Conservation (phyloP, 1,284 basidiomycete genomes). For the Malassezia nana region DNA sequence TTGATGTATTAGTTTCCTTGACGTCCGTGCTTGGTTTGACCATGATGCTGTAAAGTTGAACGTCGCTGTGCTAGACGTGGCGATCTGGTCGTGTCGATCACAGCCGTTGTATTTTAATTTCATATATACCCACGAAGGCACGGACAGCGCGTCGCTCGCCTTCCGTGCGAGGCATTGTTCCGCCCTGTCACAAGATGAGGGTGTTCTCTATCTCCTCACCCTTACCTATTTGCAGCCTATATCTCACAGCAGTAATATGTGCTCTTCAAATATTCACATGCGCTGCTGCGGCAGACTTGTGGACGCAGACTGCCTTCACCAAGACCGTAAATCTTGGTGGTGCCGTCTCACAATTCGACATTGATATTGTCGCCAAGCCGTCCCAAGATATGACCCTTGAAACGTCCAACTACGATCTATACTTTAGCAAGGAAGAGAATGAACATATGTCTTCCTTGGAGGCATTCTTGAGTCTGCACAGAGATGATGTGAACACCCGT, state of each 20-base stretch:
- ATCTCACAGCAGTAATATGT: background rate
- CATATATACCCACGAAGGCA: background rate
- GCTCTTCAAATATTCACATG: background rate
- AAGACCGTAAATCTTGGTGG: constrained; percentile 34
- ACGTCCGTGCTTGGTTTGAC: background rate
- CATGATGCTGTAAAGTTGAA: background rate
- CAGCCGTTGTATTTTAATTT: constrained; percentile 5
- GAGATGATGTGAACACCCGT: background rate
- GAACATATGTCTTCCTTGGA: constrained; percentile 15
- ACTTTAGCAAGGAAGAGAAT: constrained; percentile 21
- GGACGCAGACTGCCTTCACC: constrained; percentile 10
- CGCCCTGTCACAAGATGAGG: background rate
- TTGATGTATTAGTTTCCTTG: background rate
- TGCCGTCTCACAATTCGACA: constrained; percentile 19
- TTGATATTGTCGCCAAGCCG: constrained; percentile 22
- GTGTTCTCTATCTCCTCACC: background rate
- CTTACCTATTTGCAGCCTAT: background rate
- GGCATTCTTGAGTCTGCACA: background rate
- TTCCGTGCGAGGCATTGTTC: constrained; percentile 1
- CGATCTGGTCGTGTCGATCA: background rate
- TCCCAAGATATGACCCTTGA: constrained; percentile 17
- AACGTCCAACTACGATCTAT: constrained; percentile 21
- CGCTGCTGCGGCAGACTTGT: background rate
- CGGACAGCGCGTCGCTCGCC: background rate
- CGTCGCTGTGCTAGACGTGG: background rate